Evolutionary conservation across 2,329 filamentous ascomycete genomes (phyloP).

Genomic region (Ramichloridium luteum): DNA sequence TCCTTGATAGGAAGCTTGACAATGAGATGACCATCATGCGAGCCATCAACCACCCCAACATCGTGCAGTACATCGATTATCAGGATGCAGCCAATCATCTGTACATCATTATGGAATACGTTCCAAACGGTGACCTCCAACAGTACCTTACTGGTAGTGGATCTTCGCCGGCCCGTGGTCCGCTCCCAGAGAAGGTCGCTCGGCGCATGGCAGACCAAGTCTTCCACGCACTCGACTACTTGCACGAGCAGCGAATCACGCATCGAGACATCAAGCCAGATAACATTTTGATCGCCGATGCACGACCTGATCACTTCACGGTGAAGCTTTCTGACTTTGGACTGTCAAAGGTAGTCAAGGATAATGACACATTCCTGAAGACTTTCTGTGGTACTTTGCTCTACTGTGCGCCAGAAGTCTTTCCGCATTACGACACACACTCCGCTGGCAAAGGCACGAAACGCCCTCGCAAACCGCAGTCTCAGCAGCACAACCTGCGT

Average conservation of each 20-base stretch:
- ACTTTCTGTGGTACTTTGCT: constrained; percentile 94
- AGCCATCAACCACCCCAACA: constrained; percentile 69
- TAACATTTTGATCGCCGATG: constrained; percentile 75
- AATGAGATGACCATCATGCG: constrained; percentile 98
- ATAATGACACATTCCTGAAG: constrained; percentile 75
- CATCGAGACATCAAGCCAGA: constrained; percentile 98
- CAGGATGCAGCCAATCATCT: constrained; percentile 69
- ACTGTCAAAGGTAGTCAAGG: constrained; percentile 79
- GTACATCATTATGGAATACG: constrained; percentile 95
- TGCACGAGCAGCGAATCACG: constrained; percentile 80
- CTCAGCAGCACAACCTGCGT: constrained; percentile 21
- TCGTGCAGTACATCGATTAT: constrained; percentile 84
- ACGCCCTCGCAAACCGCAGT: constrained; percentile 36
- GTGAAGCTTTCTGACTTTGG: constrained; percentile 96
- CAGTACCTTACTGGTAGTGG: constrained; percentile 53
- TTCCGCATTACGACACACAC: constrained; percentile 64
- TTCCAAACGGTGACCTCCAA: constrained; percentile 71
- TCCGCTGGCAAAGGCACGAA: constrained; percentile 50
- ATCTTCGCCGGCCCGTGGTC: constrained; percentile 5
- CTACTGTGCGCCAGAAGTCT: constrained; percentile 95
- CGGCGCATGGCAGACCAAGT: constrained; percentile 64
- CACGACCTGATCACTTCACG: constrained; percentile 50
- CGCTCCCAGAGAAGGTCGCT: constrained; percentile 56
- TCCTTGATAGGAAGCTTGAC: constrained; percentile 81
- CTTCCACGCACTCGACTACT: constrained; percentile 68